Conservation (phyloP, 23 red algal genomes). For the Chondrus crispus region DNA sequence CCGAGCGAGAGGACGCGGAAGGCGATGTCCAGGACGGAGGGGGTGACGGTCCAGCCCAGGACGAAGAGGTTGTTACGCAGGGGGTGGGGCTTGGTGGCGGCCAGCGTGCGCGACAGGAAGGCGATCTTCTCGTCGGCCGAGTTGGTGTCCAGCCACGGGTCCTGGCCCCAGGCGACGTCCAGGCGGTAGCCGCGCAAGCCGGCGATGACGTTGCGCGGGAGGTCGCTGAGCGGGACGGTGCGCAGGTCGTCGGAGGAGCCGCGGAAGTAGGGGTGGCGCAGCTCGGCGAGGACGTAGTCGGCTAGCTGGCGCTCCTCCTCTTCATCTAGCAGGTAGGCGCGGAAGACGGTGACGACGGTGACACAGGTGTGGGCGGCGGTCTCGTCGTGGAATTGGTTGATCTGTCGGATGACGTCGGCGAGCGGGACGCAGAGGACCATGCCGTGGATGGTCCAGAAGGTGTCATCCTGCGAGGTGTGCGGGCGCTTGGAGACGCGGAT, state of each 20-base stretch:
- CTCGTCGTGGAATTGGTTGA: conserved; percentile 56
- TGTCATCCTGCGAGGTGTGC: neutral
- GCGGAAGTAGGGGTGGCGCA: conserved; percentile 17
- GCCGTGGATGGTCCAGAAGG: conserved; percentile 61
- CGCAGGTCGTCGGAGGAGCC: conserved; percentile 39
- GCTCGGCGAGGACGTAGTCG: neutral
- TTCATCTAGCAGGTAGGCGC: neutral
- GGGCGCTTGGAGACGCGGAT: conserved; percentile 64
- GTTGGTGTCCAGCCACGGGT: conserved; percentile 63
- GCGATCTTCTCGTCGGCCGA: conserved; percentile 37
- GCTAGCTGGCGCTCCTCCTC: conserved; percentile 17
- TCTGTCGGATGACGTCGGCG: conserved; percentile 34
- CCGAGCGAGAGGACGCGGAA: conserved; percentile 44
- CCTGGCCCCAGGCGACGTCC: conserved; percentile 28
- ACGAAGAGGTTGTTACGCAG: conserved; percentile 39
- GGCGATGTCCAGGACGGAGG: conserved; percentile 35
- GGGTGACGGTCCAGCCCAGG: conserved; percentile 66
- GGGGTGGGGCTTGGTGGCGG: neutral
- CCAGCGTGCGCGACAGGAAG: conserved; percentile 15
- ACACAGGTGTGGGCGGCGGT: neutral
- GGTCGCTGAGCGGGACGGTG: neutral
- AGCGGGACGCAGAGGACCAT: conserved; percentile 63
- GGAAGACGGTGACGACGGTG: conserved; percentile 45
- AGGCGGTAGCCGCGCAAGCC: conserved; percentile 27
- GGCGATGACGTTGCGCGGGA: conserved; percentile 54